A percentile compares a stretch with the other conserved stretches of the same genome.
phyloP scores from a whole-genome alignment of 192 early-diverging fungal species.

The Podila epicladia region DNA sequence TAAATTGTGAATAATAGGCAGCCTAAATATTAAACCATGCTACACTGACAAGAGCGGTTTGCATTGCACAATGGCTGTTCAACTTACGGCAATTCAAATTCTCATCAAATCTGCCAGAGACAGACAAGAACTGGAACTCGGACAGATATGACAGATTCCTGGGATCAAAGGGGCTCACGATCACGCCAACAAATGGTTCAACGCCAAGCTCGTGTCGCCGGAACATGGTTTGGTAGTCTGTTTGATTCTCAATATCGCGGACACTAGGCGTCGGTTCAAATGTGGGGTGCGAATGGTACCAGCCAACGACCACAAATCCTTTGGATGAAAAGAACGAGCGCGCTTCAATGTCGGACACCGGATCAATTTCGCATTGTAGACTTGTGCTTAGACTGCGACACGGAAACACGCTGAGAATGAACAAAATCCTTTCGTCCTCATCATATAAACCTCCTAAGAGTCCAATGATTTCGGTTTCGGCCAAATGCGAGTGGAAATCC shows the following conservation, averaged over 20 bases:
- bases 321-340: constrained; percentile 73
- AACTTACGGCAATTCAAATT: constrained; percentile 63
- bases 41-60: neutral
- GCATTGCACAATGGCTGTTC: neutral
- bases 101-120: constrained; percentile 63
- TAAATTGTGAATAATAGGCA: neutral
- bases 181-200: constrained; percentile 92
- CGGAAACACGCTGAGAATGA: constrained; percentile 78
- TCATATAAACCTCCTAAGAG: constrained; percentile 86
- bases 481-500: constrained; percentile 93
- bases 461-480: constrained; percentile 93
- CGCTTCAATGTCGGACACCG: constrained; percentile 85
- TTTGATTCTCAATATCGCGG: constrained; percentile 92
- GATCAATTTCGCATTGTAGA: constrained; percentile 95
- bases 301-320: constrained; percentile 81
- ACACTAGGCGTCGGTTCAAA: constrained; percentile 91
- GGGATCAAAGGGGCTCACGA: constrained; percentile 85
- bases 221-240: constrained; percentile 81
- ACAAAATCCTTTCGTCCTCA: constrained; percentile 54
- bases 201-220: constrained; percentile 70
- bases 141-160: constrained; percentile 61
- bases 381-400: constrained; percentile 84
- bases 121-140: constrained; percentile 66
- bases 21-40: constrained; percentile 9
- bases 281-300: constrained; percentile 97